Base-by-base conservation (phyloP, 352 stramenopile genomes). In the Chloridella minuta region DNA sequence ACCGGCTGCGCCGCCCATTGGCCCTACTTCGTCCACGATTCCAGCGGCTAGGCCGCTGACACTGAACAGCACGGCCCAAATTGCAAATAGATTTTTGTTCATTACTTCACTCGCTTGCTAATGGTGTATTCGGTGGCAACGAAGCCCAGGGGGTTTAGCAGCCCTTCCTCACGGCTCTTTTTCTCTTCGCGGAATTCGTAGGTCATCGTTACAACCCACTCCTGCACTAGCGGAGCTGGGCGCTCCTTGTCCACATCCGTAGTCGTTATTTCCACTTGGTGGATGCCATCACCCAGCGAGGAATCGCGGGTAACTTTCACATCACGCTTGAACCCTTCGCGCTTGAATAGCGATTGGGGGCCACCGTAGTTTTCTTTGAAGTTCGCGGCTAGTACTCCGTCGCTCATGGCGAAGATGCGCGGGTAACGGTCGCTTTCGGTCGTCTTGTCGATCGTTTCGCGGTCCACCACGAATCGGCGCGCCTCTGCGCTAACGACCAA, bases 61-160 rank as follows among this genome's bases (percentile, higher is more conserved):
- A 66, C 40, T 66, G 40, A 66, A 66, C 40, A 66, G 40, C 40
- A 66, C 40, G 40, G 40, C 40, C 40, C 40, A 66, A 66, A 66
- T 66, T 66, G 40, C 40, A 66, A 66, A 66, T 66, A 66, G 40
- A 66, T 66, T 66, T 66, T 66, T 66, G 40, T 66, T 66, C 40
- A 66, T 66, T 66, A 66, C 40, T 66, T 66, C 40, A 66, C 40
- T 66, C 40, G 40, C 40, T 66, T 66, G 40, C 40, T 66, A 66
- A 66, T 66, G 40, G 40, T 66, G 40, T 66, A 66, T 66, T 66
- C 40, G 40, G 40, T 66, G 40, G 40, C 40, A 66, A 66, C 40
- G 40, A 66, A 66, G 40, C 40, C 40, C 40, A 66, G 40, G 40
- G 40, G 40, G 40, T 66, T 66, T 66, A 66, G 40, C 40, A 66